Evolutionary conservation across 345 rosid genomes (phyloP).

Genomic region (Hibiscus mutabilis): DNA sequence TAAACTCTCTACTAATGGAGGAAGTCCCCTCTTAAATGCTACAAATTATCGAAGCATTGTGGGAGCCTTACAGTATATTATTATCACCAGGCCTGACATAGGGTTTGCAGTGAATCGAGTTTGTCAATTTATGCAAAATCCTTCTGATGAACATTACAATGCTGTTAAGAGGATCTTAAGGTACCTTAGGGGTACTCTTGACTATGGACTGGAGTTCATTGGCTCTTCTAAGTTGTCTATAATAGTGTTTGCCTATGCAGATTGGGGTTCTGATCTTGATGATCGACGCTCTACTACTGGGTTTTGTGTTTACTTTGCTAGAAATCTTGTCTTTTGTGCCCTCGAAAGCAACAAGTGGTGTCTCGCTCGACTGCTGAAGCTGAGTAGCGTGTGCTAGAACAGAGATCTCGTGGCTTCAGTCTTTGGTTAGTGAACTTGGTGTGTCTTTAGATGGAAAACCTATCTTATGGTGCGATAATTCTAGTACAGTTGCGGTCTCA

Average conservation of each 20-base stretch:
- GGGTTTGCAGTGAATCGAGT: too few relatives aligned
- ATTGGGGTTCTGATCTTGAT: neutral
- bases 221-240: rapidly evolving
- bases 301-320: neutral
- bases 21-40: neutral
- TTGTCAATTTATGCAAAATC: too few relatives aligned
- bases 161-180: neutral
- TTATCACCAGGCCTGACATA: neutral
- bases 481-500: too few relatives aligned
- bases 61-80: neutral
- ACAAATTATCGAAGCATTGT: neutral
- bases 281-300: neutral
- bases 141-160: neutral
- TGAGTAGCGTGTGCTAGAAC: neutral
- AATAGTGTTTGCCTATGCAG: neutral
- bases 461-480: too few relatives aligned
- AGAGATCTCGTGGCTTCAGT: neutral
- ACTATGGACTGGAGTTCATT: neutral
- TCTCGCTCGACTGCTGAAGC: neutral
- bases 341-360: neutral
- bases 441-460: too few relatives aligned
- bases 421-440: too few relatives aligned
- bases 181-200: neutral
- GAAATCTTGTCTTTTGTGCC: neutral
- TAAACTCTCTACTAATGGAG: neutral